A percentile compares a stretch with the other conserved stretches of the same genome.
These are phyloP conservation scores for Auriscalpium microsporum DNA, from an alignment of 768 basidiomycete genomes.

Conservation along the genomic window DNA sequence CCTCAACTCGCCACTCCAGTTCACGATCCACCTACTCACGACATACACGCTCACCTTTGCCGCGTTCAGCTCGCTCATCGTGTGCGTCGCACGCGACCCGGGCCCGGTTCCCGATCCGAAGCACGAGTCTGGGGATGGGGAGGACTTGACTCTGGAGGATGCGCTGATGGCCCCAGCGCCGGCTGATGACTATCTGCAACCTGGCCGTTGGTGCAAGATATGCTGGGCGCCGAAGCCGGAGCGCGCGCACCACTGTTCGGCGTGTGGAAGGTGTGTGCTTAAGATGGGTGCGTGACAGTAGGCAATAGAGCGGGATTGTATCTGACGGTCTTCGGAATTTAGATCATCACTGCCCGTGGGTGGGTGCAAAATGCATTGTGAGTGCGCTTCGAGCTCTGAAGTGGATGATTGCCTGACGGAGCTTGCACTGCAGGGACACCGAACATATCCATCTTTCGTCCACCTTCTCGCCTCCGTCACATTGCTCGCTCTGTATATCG, in stretches of 20 bases:
- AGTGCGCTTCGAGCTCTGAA: conserved; percentile 19
- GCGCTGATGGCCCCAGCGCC: conserved; percentile 43
- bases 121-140: conserved; percentile 19
- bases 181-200: conserved; percentile 37
- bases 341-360: conserved; percentile 89
- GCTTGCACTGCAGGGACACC: conserved; percentile 48
- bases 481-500: conserved; percentile 54
- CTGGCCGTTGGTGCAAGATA: conserved; percentile 67
- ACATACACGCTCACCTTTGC: conserved; percentile 62
- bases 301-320: neutral
- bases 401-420: neutral
- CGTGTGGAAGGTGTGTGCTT: conserved; percentile 70
- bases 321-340: neutral
- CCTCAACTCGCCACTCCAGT: conserved; percentile 36
- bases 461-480: conserved; percentile 65
- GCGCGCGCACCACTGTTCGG: conserved; percentile 68
- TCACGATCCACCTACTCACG: conserved; percentile 45
- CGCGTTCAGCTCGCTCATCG: conserved; percentile 63
- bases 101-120: conserved; percentile 39
- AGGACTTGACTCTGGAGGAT: conserved; percentile 42
- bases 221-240: conserved; percentile 80
- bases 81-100: conserved; percentile 67
- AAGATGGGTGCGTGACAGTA: conserved; percentile 61
- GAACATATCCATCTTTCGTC: conserved; percentile 78
- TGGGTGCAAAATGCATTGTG: conserved; percentile 70